A percentile compares a stretch with the other conserved stretches of the same genome.
These are phyloP conservation scores for Phallus indusiatus DNA, from an alignment of 768 basidiomycete species.

Conservation along the genomic window DNA sequence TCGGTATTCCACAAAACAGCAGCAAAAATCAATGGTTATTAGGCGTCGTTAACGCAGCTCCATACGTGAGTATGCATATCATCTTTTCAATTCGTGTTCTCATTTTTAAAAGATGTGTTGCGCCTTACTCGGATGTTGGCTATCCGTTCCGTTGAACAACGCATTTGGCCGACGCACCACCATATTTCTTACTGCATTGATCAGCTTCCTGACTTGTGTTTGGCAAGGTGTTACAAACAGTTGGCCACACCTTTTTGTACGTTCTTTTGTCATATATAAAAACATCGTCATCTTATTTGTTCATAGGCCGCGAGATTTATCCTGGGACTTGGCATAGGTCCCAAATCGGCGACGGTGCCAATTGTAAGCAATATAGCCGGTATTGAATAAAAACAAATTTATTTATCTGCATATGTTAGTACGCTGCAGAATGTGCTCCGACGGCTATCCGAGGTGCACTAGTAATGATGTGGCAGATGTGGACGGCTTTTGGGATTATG, in stretches of 20 bases:
- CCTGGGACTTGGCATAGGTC: constrained; percentile 45
- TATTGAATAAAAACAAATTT: neutral
- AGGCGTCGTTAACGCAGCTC: constrained; percentile 66
- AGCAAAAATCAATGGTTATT: constrained; percentile 58
- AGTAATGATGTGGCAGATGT: constrained; percentile 91
- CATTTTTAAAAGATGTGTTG: constrained; percentile 39
- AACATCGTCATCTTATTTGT: constrained; percentile 6
- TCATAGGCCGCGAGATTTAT: constrained; percentile 33
- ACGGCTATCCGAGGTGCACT: constrained; percentile 78
- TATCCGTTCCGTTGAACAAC: constrained; percentile 62
- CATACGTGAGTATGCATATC: constrained; percentile 33
- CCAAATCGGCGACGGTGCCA: constrained; percentile 54
- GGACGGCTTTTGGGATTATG: constrained; percentile 83
- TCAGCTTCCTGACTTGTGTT: constrained; percentile 12
- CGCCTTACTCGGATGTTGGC: constrained; percentile 48
- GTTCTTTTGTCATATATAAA: neutral
- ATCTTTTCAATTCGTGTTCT: constrained; percentile 10
- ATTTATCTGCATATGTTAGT: constrained; percentile 15
- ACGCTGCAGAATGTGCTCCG: constrained; percentile 70
- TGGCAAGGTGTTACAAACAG: constrained; percentile 26
- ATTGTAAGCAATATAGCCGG: constrained; percentile 20
- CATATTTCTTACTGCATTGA: constrained; percentile 33
- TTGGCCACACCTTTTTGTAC: constrained; percentile 27
- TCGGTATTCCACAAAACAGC: constrained; percentile 36
- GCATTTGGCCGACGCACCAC: constrained; percentile 41